Evolutionary conservation across 805 yeast genomes (phyloP).

Genomic region (Starmerella potacharoeniae): DNA sequence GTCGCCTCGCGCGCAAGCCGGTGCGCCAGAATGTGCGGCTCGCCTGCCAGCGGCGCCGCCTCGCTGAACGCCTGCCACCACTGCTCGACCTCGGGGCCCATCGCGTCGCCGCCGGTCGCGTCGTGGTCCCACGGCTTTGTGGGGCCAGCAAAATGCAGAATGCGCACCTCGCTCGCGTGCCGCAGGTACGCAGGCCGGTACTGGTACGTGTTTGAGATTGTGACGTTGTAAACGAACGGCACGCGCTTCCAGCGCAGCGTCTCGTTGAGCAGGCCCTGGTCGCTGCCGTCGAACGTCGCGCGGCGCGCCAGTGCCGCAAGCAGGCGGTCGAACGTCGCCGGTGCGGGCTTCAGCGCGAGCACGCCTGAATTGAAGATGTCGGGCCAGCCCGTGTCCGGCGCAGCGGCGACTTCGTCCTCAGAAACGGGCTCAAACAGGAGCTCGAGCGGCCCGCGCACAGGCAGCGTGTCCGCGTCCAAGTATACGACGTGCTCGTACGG

Average conservation of each 20-base stretch:
- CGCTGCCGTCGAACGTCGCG: slow-evolving; percentile 72
- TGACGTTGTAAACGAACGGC: slow-evolving; percentile 78
- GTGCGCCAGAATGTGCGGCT: background rate
- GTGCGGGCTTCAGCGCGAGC: slow-evolving; percentile 46
- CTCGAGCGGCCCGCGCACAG: slow-evolving; percentile 29
- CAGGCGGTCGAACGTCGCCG: slow-evolving; percentile 35
- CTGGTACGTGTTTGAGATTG: slow-evolving; percentile 47
- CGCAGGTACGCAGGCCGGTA: slow-evolving; percentile 57
- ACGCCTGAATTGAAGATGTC: slow-evolving; percentile 81
- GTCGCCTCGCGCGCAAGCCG: background rate
- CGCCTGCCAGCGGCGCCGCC: background rate
- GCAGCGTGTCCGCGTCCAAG: slow-evolving; percentile 46
- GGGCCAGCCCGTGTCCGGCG: slow-evolving; percentile 86
- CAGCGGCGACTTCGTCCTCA: slow-evolving; percentile 31
- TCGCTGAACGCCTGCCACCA: slow-evolving; percentile 8
- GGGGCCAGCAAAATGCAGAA: slow-evolving; percentile 32
- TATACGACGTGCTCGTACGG: slow-evolving; percentile 36
- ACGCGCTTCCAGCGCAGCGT: slow-evolving; percentile 49
- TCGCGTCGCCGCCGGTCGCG: no score
- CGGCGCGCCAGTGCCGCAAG: slow-evolving; percentile 23
- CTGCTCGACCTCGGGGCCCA: background rate
- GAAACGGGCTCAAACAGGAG: slow-evolving; percentile 11
- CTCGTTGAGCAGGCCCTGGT: slow-evolving; percentile 79
- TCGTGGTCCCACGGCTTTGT: slow-evolving; percentile 31
- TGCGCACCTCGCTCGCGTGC: slow-evolving; percentile 36